Evolutionary conservation across 1,139 yeast species (phyloP).

Genomic region (Blastobotrys aristatus): DNA sequence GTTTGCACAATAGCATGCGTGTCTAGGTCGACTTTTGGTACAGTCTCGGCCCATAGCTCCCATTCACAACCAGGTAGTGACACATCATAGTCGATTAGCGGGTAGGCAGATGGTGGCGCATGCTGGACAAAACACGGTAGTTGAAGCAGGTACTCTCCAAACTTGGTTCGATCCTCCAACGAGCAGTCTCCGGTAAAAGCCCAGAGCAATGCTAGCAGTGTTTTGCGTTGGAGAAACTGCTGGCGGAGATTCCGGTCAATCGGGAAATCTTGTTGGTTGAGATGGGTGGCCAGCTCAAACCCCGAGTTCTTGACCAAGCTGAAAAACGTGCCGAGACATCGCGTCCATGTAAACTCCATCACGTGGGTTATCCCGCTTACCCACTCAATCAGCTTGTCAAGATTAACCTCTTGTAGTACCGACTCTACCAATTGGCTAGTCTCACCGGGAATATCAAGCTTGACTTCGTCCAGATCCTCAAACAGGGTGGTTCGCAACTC

Average conservation of each 20-base stretch:
- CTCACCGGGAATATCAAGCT: conserved; percentile 16
- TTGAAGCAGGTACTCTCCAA: conserved; percentile 36
- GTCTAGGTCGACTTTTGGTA: conserved; percentile 49
- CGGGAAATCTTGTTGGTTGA: conserved; percentile 27
- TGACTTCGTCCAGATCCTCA: conserved; percentile 27
- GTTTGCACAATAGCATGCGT: conserved; percentile 61
- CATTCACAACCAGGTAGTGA: conserved; percentile 47
- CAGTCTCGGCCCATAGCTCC: conserved; percentile 44
- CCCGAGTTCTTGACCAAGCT: conserved; percentile 28
- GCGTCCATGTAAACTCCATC: conserved; percentile 45
- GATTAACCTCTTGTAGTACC: conserved; percentile 9
- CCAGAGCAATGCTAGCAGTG: conserved; percentile 54
- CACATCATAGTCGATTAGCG: conserved; percentile 45
- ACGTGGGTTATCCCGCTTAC: conserved; percentile 41
- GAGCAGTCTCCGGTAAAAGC: conserved; percentile 62
- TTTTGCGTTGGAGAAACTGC: conserved; percentile 37
- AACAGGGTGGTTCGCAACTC: conserved; percentile 20
- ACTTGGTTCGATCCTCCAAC: conserved; percentile 38
- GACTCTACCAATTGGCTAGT: neutral
- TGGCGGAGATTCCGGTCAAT: conserved; percentile 26
- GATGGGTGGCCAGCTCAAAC: conserved; percentile 19
- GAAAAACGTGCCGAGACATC: conserved; percentile 41
- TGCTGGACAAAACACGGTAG: conserved; percentile 25
- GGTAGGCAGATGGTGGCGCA: conserved; percentile 16
- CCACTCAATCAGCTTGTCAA: conserved; percentile 17